Base-by-base conservation (phyloP, 1,284 basidiomycete genomes). In the Blastosporella zonata region DNA sequence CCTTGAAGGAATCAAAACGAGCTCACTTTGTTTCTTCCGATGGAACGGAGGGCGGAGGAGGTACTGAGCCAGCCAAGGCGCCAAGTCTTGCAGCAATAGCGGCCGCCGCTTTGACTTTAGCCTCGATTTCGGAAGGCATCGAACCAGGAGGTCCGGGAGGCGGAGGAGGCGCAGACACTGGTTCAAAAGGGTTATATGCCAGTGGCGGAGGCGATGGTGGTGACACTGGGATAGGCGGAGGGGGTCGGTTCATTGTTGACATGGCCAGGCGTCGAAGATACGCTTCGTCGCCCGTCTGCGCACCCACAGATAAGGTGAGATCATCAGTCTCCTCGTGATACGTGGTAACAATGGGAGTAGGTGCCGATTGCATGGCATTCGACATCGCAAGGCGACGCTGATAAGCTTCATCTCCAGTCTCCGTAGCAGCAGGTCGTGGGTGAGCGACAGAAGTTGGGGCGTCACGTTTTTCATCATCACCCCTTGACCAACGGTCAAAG, bases 21-120 rank as follows among this genome's bases (percentile, higher is more conserved):
- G 25, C 56, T 52, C 35, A 54, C 53, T 52, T 60, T 27, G 48
- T 38, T 44, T 59, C 55, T 44, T 58, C 59, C 3, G 38, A 31
- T 20, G 46, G 43, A 43, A 63, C 52, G 20, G 59, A 38, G 5
- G 68, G 54, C n/a, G 70, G 53, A 21, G 67, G 54, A 5, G 63
- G 51, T 3, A 68, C 63, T 10, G 67, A 59, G 9, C 71, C 72
- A 17, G 72, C 82, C 13, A 86, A 66, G 3, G 86, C 81, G 31
- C 77, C 72, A 15, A 90, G 68, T 51, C 73, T 81, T 0, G 87
- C 86, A 6, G 91, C 89, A 40, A 94, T 87, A 22, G 85, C 88
- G 23, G 86, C 88, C 0, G 90, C 90, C 9, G 87, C 84, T 53
- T 87, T 84, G 20, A 79, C 79, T 58, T 78, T 85, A 35, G 83